A percentile compares a stretch with the other conserved stretches of the same genome.
Conservation (phyloP, 2,329 filamentous ascomycete genomes). For the Fusarium pseudograminearum region DNA sequence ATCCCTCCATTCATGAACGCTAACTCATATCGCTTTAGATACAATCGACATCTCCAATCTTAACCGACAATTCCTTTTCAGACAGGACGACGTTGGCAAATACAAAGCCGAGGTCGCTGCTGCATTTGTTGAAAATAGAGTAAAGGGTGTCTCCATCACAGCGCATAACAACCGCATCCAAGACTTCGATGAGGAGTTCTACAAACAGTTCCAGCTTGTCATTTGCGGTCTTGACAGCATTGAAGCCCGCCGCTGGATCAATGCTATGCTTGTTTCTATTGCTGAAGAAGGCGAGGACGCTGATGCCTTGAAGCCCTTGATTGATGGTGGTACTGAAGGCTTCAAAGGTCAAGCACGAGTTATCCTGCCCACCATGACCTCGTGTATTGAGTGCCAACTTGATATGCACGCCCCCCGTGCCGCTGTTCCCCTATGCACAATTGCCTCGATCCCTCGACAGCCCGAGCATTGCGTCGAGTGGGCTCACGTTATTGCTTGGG, state of each 20-base stretch:
- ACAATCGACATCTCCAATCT: slow-evolving; percentile 99
- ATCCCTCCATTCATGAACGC: not conserved
- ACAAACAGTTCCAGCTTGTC: slow-evolving; percentile 95
- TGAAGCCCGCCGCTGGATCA: slow-evolving; percentile 98
- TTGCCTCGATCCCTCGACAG: slow-evolving; percentile 95
- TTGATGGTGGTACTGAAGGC: slow-evolving; percentile 96
- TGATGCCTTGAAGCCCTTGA: slow-evolving; percentile 90
- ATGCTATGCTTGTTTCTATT: slow-evolving; percentile 90
- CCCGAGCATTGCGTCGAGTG: slow-evolving; percentile 99
- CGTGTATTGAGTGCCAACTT: slow-evolving; percentile 97
- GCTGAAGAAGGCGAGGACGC: slow-evolving; percentile 81
- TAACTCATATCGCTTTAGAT: slow-evolving; percentile 64
- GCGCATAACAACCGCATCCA: slow-evolving; percentile 96
- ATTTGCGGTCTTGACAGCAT: slow-evolving; percentile 97
- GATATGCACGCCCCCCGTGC: slow-evolving; percentile 98
- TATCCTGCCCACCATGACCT: slow-evolving; percentile 90
- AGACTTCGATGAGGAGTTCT: slow-evolving; percentile 95
- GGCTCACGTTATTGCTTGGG: slow-evolving; percentile 99
- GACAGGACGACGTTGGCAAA: slow-evolving; percentile 89
- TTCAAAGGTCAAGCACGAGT: slow-evolving; percentile 98
- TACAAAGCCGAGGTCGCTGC: slow-evolving; percentile 95
- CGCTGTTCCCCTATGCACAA: slow-evolving; percentile 95
- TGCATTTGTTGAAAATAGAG: slow-evolving; percentile 87
- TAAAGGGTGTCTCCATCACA: slow-evolving; percentile 92
- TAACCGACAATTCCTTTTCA: slow-evolving; percentile 97